Evolutionary conservation across 177 flowering plant species (phyloP), one percentile per base, ranked within the genome.

Genomic region (Vitis hybrid): DNA sequence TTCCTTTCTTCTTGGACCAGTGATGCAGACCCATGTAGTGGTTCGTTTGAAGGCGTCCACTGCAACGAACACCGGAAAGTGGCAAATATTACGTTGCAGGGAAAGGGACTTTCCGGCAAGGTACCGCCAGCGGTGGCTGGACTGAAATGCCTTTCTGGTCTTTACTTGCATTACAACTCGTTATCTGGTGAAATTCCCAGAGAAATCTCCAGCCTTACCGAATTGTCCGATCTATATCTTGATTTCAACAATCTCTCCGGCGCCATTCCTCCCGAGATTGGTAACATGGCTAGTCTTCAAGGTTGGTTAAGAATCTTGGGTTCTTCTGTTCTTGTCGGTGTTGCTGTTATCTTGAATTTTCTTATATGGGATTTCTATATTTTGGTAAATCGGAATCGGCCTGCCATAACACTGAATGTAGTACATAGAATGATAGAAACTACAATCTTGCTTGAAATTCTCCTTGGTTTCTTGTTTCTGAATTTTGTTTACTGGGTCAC

Each of bases 51-150:
- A 61, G 99, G 98, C n/a, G 87, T 94, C n/a, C 93, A 86, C 1
- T 95, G 99, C 77, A 91, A 93, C 63, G 93, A 90, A 74, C 86
- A 86, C 60, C 78, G 84, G 5, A 90, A 88, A 78, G 98, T 95
- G 50, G 89, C 90, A 6, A 95, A 93, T 78, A 91, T 95, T 66
- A 84, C 98, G 1, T 67, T 95, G 73, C 92, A 85, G 69, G 89
- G 89, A 1, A 91, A 86, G 69, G 89, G 94, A 1, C 91, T 94
- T 50, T 68, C 83, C 12, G 99, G 99, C 1, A 72, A 73, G 50
- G 39, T 95, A 16, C 79, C 97, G 8, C 78, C 93, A 0, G 88
- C 93, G 7, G 73, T 96, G 63, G 83, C 92, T 5, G 86, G 81
- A 29, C 87, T 96, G 10, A 84, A 83, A 67, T 84, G 84, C 71